phyloP scores from a whole-genome alignment of 2,329 filamentous ascomycete genomes.

The Ceratocystis lukuohia region DNA sequence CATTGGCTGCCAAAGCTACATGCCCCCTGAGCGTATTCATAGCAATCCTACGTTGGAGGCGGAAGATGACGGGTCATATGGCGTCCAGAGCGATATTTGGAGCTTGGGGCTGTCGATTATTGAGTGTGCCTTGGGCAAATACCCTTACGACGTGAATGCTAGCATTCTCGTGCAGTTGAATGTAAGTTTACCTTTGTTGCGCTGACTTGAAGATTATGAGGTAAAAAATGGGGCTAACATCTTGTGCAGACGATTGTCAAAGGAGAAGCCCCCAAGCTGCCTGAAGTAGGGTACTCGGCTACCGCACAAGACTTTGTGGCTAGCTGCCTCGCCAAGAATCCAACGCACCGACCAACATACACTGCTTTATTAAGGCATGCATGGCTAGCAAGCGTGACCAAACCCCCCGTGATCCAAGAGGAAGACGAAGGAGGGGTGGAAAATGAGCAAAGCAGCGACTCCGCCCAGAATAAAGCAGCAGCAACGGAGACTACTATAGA shows the following conservation, averaged over 20 bases:
- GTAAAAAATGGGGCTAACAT: constrained; percentile 16
- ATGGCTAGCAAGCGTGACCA: constrained; percentile 66
- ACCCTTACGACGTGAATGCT: constrained; percentile 95
- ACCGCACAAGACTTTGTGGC: constrained; percentile 75
- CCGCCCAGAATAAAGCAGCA: neutral
- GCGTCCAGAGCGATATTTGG: constrained; percentile 97
- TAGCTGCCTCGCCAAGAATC: constrained; percentile 83
- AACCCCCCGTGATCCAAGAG: constrained; percentile 61
- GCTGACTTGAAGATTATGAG: neutral
- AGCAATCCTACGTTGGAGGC: constrained; percentile 43
- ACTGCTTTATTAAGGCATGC: constrained; percentile 76
- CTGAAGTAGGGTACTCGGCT: constrained; percentile 62
- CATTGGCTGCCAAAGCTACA: constrained; percentile 97
- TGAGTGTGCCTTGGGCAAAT: constrained; percentile 85
- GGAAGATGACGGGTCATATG: constrained; percentile 64
- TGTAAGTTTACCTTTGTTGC: constrained; percentile 44
- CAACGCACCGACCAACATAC: constrained; percentile 86
- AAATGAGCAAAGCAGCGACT: constrained; percentile 8
- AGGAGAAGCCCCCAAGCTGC: constrained; percentile 84
- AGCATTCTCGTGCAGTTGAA: constrained; percentile 97
- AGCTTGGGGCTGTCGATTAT: constrained; percentile 88
- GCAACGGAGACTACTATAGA: neutral
- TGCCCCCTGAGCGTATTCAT: constrained; percentile 88
- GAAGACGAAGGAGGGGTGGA: constrained; percentile 49
- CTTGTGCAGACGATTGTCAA: constrained; percentile 76